These are phyloP conservation scores for Pythium monospermum DNA, from an alignment of 352 stramenopile genomes.

Conservation along the genomic window DNA sequence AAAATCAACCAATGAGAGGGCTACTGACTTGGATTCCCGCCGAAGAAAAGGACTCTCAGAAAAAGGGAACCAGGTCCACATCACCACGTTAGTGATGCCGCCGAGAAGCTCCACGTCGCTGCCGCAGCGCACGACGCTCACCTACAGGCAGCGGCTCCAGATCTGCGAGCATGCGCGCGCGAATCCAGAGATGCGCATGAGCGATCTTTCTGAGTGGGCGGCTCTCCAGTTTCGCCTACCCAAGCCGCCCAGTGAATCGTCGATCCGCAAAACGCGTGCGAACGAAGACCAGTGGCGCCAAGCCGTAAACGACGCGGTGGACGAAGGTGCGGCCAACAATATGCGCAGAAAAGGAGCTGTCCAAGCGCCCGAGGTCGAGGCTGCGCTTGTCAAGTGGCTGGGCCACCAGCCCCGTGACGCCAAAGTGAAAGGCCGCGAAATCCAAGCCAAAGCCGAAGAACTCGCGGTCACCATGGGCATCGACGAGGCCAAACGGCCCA, in stretches of 20 bases:
- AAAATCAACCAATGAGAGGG: no score
- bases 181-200: slow-evolving; percentile 4
- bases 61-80: no score
- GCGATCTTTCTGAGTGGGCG: slow-evolving; percentile 12
- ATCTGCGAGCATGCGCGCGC: slow-evolving; percentile 14
- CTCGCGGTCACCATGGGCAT: slow-evolving; percentile 9
- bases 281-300: slow-evolving; percentile 15
- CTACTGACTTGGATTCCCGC: no score
- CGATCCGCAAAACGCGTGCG: slow-evolving; percentile 14
- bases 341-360: slow-evolving; percentile 12
- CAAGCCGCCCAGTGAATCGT: slow-evolving; percentile 15
- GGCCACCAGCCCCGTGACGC: slow-evolving; percentile 6
- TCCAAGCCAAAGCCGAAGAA: slow-evolving; percentile 19
- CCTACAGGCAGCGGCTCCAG: slow-evolving; percentile 18
- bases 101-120: slow-evolving; percentile 18
- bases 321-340: neutral
- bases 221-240: slow-evolving; percentile 14
- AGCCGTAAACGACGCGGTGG: slow-evolving; percentile 3
- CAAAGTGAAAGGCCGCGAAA: slow-evolving; percentile 13
- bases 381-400: slow-evolving; percentile 17
- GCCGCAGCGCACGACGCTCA: slow-evolving; percentile 22
- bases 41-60: neutral
- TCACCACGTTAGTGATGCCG: no score
- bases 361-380: slow-evolving; percentile 17
- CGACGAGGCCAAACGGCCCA: slow-evolving; percentile 11